Evolutionary conservation across 2,329 filamentous ascomycete species (phyloP), one percentile per base, ranked within the genome.

Genomic region (Tricladium varicosporioides): DNA sequence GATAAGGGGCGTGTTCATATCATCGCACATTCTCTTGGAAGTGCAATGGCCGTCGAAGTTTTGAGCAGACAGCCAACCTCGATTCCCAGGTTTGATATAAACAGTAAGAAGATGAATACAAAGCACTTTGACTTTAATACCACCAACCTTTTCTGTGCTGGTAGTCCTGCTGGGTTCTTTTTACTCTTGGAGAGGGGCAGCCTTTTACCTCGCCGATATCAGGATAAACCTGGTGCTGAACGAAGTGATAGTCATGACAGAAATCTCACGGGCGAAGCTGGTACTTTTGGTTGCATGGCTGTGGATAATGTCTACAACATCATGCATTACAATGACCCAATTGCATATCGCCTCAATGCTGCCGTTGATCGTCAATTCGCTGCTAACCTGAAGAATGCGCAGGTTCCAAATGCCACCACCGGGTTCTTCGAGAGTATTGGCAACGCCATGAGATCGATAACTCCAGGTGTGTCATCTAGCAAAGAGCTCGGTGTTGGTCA

Each of bases 231-330:
- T 0, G 90, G 88, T 4, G 85, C 86, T 16, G 85, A 92, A 60
- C 74, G 78, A 1, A 81, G 80, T 15, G 87, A 91, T 62, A 73
- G 74, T 16, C 73, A 79, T 13, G 79, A 80, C 5, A 72, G 72
- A 36, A 75, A 78, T 5, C 82, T 97, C 32, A 88, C 87, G n/a
- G 89, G 89, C n/a, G 83, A 91, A 43, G 80, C 80, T 15, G 92
- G 90, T 31, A 83, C 79, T 5, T 96, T 96, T 71, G 94, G 94
- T 15, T 97, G 94, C 71, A 77, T 97, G 27, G 91, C 93, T 0
- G 88, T 97, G 1, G 91, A 97, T 74, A 99, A 97, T 70, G 82
- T 99, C 56, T 99, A 97, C 78, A 99, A 99, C 67, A 83, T 99
- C 61, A 83, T 97, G 69, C 83, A 71, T 42, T 80, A 79, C 60